phyloP scores from a whole-genome alignment of 176 grass and related monocot genomes.

The Carex cristatella region DNA sequence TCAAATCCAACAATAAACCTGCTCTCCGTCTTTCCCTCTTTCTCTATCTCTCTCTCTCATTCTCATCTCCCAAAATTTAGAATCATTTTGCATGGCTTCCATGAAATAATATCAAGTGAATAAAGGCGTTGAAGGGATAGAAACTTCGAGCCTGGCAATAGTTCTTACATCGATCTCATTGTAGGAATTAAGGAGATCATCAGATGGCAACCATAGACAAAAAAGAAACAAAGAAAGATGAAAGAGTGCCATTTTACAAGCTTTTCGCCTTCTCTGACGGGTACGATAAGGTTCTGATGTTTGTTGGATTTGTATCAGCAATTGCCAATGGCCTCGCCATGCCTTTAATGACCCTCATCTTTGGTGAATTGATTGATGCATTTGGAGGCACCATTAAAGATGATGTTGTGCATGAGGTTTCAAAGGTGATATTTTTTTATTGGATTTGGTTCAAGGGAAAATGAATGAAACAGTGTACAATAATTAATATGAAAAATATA shows the following conservation, averaged over 20 bases:
- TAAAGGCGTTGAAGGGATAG: neutral
- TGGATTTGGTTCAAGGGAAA: neutral
- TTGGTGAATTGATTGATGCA: slow-evolving; percentile 36
- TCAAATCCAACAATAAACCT: neutral
- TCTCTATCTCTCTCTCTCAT: neutral
- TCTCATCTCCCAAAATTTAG: neutral
- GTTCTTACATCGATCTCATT: neutral
- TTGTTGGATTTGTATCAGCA: slow-evolving; percentile 10
- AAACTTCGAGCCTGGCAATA: neutral
- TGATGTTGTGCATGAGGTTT: slow-evolving; percentile 31
- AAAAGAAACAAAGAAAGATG: slow-evolving; percentile 5
- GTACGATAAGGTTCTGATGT: slow-evolving; percentile 28
- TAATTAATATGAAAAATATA: neutral
- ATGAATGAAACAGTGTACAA: neutral
- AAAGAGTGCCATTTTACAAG: slow-evolving; percentile 30
- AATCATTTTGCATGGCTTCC: neutral
- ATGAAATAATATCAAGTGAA: neutral
- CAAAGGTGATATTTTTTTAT: slow-evolving; percentile 22
- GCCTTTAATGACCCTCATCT: slow-evolving; percentile 38
- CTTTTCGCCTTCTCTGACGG: slow-evolving; percentile 31
- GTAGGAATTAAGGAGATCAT: neutral
- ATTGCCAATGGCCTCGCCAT: slow-evolving; percentile 33
- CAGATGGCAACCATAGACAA: neutral
- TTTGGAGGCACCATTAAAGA: slow-evolving; percentile 15
- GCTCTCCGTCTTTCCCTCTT: neutral